Evolutionary conservation across 2,329 filamentous ascomycete genomes (phyloP), one percentile per base, ranked within the genome.

Genomic region (Calonectria pseudoturangicola): DNA sequence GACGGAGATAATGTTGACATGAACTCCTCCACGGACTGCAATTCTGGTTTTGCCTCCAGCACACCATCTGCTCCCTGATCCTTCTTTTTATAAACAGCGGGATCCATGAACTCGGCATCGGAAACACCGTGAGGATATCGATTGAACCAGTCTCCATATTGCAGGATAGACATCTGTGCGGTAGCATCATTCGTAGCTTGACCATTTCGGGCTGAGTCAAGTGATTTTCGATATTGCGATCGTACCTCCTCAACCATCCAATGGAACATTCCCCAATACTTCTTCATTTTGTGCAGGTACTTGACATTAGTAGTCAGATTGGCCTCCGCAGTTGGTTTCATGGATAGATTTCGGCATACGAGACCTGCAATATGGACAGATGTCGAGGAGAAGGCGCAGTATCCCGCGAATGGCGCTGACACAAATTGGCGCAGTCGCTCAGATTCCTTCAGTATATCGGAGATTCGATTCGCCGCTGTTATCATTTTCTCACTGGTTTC

Each of bases 121-220:
- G 94, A 95, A 18, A 98, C 94, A 2, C 97, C 97, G 79, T 98
- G 94, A 0, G 97, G 97, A 82, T 98, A 98, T 76, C 94, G 91
- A 81, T 97, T 94, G 80, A 98, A 98, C 97, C 97, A 98, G 84
- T 98, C 97, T 65, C 96, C 95, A 79, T 98, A 98, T 80, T 98
- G 96, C 83, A 98, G 96, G 79, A 98, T 94, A 10, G 90, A 89
- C 7, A 90, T 89, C 6, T 89, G 84, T 10, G 86, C 83, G 16
- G 88, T 85, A 51, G 86, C 85, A 67, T 89, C 85, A 70, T 83
- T 83, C 72, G 85, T 82, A 75, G 88, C 84, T n/a, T 88, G 88
- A 12, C 94, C 94, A 76, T 92, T 90, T 66, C 93, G 88, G 36
- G 93, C 92, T n/a, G 93, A 93, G 82, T 98, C 95, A 18, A 95